Base-by-base conservation (phyloP, 2,329 filamentous ascomycete genomes). In the Lecanicillium sp. region DNA sequence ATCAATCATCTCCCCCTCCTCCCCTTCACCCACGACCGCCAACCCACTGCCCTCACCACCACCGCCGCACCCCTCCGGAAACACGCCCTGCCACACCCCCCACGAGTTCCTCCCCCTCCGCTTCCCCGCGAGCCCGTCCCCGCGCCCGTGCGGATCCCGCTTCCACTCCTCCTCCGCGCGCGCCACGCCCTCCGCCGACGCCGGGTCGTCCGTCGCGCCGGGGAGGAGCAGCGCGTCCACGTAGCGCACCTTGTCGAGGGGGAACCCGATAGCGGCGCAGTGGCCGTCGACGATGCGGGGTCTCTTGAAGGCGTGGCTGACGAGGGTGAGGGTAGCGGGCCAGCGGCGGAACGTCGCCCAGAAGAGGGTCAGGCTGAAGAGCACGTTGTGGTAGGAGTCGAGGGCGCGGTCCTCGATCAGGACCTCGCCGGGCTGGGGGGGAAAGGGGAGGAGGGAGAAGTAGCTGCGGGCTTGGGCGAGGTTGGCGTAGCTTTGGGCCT, bases 301-400 rank as follows among this genome's bases (percentile, higher is more conserved):
- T 14, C 71, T 68, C 63, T 90, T 90, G 65, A 90, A 90, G 5
- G 67, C 78, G 59, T 88, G 84, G 55, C 81, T 84, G 33, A 89
- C 69, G 17, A 89, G 69, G 15, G 79, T 85, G 14, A 89, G 59
- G 5, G 63, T 67, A 1, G 46, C 43, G 0, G 85, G 84, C 73
- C 83, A 88, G 9, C 27, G 27, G 6, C 62, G 56, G 2, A 67
- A 66, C 10, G 55, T 57, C 30, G 60, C 52, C 52, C 68, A 67
- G 58, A 79, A 81, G 29, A 67, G 60, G 14, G 72, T 56, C 3
- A 95, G 70, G 11, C 84, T 85, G 62, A 90, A 90, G 14, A 95
- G 67, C 5, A 95, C 68, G 61, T 95, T 95, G 61, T 90, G 84
- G 60, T 88, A 91, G 2, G 86, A 91, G 64, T 96, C 90, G 1